phyloP scores from a whole-genome alignment of 2,329 filamentous ascomycete genomes.

The Paecilomyces variotii region DNA sequence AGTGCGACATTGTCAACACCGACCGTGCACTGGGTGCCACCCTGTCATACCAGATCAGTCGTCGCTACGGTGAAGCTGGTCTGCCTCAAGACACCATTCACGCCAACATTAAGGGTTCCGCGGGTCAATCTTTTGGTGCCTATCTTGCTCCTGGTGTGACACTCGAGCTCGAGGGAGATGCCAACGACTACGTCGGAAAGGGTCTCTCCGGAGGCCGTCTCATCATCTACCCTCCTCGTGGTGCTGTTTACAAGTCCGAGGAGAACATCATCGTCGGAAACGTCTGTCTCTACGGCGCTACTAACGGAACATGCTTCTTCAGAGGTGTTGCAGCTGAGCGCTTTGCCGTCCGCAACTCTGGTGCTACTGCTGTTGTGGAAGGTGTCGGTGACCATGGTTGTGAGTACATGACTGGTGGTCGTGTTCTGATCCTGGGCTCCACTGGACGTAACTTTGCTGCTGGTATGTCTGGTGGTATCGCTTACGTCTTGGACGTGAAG shows the following conservation, averaged over 20 bases:
- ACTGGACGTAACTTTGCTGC: slow-evolving; percentile 96
- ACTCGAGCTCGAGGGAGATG: slow-evolving; percentile 87
- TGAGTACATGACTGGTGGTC: slow-evolving; percentile 98
- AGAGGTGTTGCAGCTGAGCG: slow-evolving; percentile 92
- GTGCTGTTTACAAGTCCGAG: slow-evolving; percentile 88
- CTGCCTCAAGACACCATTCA: slow-evolving; percentile 90
- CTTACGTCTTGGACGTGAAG: slow-evolving; percentile 84
- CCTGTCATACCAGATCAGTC: slow-evolving; percentile 91
- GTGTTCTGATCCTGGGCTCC: slow-evolving; percentile 74
- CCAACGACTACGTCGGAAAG: slow-evolving; percentile 97
- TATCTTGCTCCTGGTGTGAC: slow-evolving; percentile 91
- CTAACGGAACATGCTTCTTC: slow-evolving; percentile 88
- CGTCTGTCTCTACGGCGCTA: slow-evolving; percentile 90
- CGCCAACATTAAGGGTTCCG: slow-evolving; percentile 91
- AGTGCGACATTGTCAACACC: slow-evolving; percentile 94
- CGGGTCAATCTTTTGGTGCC: slow-evolving; percentile 92
- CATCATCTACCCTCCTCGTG: slow-evolving; percentile 86
- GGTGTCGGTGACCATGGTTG: slow-evolving; percentile 94
- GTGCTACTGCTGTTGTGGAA: slow-evolving; percentile 91
- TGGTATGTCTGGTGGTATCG: slow-evolving; percentile 97
- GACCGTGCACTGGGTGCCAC: slow-evolving; percentile 90
- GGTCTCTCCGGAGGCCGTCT: slow-evolving; percentile 86
- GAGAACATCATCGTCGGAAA: slow-evolving; percentile 94
- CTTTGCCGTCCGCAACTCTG: slow-evolving; percentile 94
- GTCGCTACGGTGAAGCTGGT: slow-evolving; percentile 81